Percentiles rank a stretch among this genome's conserved stretches.
These are phyloP conservation scores for Leccinum imitatum DNA, from an alignment of 768 basidiomycete species.

Conservation along the genomic window DNA sequence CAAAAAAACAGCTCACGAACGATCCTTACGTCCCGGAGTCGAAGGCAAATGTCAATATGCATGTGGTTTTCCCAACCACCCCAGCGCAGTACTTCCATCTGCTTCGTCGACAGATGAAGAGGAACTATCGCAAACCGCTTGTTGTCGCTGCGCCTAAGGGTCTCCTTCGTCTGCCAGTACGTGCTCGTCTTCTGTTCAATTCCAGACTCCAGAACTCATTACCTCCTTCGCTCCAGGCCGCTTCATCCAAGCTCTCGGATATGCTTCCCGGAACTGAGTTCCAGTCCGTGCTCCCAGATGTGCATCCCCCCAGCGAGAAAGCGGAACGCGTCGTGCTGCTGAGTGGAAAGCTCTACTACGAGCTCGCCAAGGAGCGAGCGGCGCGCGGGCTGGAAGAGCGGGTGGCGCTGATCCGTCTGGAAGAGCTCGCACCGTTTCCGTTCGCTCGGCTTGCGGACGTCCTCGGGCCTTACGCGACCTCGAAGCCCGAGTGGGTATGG, in stretches of 20 bases:
- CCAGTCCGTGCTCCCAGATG: conserved; percentile 64
- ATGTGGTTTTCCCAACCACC: conserved; percentile 83
- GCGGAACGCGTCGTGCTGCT: conserved; percentile 71
- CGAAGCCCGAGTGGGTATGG: conserved; percentile 46
- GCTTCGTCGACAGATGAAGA: conserved; percentile 72
- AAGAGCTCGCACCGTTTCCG: conserved; percentile 90
- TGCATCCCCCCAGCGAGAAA: conserved; percentile 30
- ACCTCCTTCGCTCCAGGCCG: conserved; percentile 49
- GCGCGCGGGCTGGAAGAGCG: conserved; percentile 42
- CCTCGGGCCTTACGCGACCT: conserved; percentile 46
- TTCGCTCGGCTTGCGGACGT: conserved; percentile 51
- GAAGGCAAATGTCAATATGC: conserved; percentile 70
- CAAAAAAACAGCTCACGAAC: conserved; percentile 64
- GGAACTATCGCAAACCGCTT: conserved; percentile 86
- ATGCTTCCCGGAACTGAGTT: conserved; percentile 60
- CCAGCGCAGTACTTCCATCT: conserved; percentile 93
- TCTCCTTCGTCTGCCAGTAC: conserved; percentile 70
- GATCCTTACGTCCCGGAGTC: conserved; percentile 47
- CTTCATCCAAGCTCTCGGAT: conserved; percentile 65
- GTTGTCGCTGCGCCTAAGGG: conserved; percentile 86
- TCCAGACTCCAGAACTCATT: background rate
- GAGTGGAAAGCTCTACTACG: conserved; percentile 87
- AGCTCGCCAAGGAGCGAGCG: conserved; percentile 70
- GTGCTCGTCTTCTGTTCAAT: conserved; percentile 22
- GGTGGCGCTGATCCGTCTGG: conserved; percentile 74